Percentiles rank a stretch among this genome's conserved stretches.
Conservation (phyloP, 2,329 filamentous ascomycete species). For the Aspergillus quadricinctus region DNA sequence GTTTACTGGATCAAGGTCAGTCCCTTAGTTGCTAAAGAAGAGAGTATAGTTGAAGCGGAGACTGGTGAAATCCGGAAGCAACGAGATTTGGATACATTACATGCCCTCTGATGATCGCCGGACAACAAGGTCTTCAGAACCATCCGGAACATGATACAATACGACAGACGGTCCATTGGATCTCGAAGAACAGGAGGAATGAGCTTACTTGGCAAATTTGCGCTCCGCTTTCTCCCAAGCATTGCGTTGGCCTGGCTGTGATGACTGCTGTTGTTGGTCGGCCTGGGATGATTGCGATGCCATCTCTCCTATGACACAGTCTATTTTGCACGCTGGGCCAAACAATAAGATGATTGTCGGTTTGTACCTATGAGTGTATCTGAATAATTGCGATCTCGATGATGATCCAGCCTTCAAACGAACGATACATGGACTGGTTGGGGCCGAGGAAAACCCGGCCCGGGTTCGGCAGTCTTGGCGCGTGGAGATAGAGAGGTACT, state of each 20-base stretch:
- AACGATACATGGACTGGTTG: background rate
- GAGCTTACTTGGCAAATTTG: constrained; percentile 60
- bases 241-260: constrained; percentile 41
- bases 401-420: background rate
- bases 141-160: background rate
- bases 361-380: background rate
- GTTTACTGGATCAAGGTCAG: constrained; percentile 58
- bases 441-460: background rate
- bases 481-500: background rate
- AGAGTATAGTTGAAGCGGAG: background rate
- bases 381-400: background rate
- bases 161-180: background rate
- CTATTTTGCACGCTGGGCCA: background rate
- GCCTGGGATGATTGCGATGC: constrained; percentile 10
- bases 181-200: background rate
- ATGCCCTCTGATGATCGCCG: background rate
- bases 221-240: constrained; percentile 53
- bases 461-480: background rate
- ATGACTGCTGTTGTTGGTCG: constrained; percentile 26
- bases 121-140: background rate
- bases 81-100: background rate
- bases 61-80: background rate
- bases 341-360: background rate
- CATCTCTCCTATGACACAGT: constrained; percentile 1
- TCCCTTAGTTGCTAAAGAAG: background rate